Evolutionary conservation across 805 yeast genomes (phyloP).

Genomic region (Suhomyces sp.): DNA sequence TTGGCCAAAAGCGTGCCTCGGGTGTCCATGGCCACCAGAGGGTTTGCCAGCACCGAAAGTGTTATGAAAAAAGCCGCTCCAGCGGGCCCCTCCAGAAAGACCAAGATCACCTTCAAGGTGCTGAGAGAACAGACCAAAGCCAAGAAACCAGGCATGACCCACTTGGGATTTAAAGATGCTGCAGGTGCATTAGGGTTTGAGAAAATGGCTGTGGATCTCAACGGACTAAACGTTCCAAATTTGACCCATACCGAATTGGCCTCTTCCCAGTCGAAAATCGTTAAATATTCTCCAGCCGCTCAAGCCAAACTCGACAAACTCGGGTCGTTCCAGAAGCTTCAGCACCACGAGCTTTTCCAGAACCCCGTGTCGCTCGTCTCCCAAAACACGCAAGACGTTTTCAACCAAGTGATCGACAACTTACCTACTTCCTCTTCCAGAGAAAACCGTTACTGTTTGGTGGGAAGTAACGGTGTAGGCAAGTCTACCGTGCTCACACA

Average conservation of each 20-base stretch:
- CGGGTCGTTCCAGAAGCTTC: constrained; percentile 67
- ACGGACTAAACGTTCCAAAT: constrained; percentile 11
- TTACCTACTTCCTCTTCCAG: constrained; percentile 29
- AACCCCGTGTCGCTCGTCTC: constrained; percentile 61
- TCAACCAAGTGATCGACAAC: constrained; percentile 38
- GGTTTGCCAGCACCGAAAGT: constrained; percentile 4
- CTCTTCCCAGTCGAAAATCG: constrained; percentile 16
- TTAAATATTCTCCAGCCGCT: constrained; percentile 39
- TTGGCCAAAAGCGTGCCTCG: not conserved
- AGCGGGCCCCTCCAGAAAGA: constrained; percentile 18
- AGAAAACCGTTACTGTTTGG: constrained; percentile 51
- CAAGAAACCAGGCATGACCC: constrained; percentile 43
- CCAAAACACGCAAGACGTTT: constrained; percentile 40
- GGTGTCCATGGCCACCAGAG: constrained; percentile 2
- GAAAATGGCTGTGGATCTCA: constrained; percentile 26
- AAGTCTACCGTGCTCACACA: constrained; percentile 74
- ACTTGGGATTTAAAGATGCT: constrained; percentile 36
- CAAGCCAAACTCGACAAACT: constrained; percentile 46
- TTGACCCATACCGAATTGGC: constrained; percentile 11
- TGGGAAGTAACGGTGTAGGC: constrained; percentile 76
- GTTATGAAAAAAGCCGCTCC: constrained; percentile 10
- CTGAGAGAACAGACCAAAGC: constrained; percentile 18
- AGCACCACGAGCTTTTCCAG: constrained; percentile 62
- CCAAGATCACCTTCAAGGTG: constrained; percentile 19
- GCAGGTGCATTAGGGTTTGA: constrained; percentile 34